These are phyloP conservation scores for Auricularia sp. DNA, from an alignment of 768 basidiomycete genomes.

Conservation along the genomic window DNA sequence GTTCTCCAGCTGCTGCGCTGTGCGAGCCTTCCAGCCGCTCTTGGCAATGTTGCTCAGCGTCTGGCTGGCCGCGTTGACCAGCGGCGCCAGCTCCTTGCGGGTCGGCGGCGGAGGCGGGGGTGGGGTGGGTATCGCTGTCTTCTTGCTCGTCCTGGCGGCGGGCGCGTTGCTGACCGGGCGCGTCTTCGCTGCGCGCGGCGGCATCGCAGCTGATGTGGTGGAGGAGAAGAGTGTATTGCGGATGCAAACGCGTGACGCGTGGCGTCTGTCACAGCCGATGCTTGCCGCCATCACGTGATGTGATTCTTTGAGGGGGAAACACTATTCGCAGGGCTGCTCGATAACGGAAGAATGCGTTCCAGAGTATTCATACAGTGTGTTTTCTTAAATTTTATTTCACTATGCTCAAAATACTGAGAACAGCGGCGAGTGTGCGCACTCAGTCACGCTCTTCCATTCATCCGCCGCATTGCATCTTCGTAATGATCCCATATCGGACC, in stretches of 20 bases:
- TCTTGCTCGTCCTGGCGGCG: neutral
- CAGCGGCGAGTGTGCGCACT: too few relatives aligned
- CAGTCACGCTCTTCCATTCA: too few relatives aligned
- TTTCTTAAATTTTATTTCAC: too few relatives aligned
- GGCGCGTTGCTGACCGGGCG: neutral
- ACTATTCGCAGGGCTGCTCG: too few relatives aligned
- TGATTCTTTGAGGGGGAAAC: too few relatives aligned
- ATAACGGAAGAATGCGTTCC: too few relatives aligned
- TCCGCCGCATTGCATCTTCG: too few relatives aligned
- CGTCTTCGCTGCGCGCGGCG: neutral
- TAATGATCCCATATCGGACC: too few relatives aligned
- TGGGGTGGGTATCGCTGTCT: constrained; percentile 26
- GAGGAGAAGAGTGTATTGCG: neutral
- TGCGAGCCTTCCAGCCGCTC: constrained; percentile 47
- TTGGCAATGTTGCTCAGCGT: constrained; percentile 40
- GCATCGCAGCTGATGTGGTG: neutral
- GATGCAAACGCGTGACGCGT: neutral
- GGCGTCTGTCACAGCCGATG: too few relatives aligned
- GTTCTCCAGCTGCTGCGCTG: constrained; percentile 15
- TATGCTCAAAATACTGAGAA: too few relatives aligned
- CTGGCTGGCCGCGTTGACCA: constrained; percentile 50
- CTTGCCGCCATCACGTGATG: too few relatives aligned
- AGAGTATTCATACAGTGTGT: too few relatives aligned
- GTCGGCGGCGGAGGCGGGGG: constrained; percentile 33
- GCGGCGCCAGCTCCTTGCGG: neutral